These are phyloP conservation scores for Lachancea lanzarotensis DNA, from an alignment of 805 yeast genomes.

Conservation along the genomic window DNA sequence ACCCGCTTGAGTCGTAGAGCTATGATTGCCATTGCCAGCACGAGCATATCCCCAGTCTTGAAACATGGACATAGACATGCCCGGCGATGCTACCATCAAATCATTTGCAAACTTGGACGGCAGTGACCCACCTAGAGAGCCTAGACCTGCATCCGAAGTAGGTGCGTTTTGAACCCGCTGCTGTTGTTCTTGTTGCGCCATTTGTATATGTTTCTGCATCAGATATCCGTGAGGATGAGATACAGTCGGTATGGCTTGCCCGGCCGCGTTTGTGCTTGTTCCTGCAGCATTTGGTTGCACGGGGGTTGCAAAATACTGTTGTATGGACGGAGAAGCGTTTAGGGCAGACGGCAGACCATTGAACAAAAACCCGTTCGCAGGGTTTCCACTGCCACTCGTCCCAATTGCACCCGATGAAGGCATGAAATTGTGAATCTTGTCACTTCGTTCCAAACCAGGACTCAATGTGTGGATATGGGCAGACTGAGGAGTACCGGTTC, in stretches of 20 bases:
- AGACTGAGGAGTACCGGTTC: constrained; percentile 2
- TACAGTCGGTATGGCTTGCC: background rate
- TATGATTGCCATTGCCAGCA: background rate
- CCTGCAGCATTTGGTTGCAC: constrained; percentile 19
- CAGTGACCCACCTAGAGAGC: constrained; percentile 25
- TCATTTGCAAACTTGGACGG: constrained; percentile 33
- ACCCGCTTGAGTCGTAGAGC: background rate
- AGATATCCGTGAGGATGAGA: constrained; percentile 16
- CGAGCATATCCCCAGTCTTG: constrained; percentile 27
- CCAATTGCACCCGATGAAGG: constrained; percentile 2
- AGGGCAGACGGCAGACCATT: constrained; percentile 26
- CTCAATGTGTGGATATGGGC: background rate
- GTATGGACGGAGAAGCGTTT: constrained; percentile 27
- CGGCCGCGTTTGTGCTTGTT: constrained; percentile 25
- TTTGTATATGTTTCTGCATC: constrained; percentile 21
- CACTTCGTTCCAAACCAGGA: background rate
- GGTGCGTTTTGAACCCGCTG: constrained; percentile 16
- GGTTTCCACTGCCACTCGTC: constrained; percentile 3
- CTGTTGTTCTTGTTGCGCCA: constrained; percentile 11
- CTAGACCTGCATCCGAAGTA: constrained; percentile 7
- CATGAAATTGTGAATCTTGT: background rate
- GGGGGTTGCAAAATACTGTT: constrained; percentile 33
- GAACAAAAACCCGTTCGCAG: constrained; percentile 4
- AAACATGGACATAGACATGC: constrained; percentile 27
- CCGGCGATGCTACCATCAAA: constrained; percentile 30